These are phyloP conservation scores for Ceratobasidium sp. DNA, from an alignment of 1,284 basidiomycete species.

Conservation along the genomic window DNA sequence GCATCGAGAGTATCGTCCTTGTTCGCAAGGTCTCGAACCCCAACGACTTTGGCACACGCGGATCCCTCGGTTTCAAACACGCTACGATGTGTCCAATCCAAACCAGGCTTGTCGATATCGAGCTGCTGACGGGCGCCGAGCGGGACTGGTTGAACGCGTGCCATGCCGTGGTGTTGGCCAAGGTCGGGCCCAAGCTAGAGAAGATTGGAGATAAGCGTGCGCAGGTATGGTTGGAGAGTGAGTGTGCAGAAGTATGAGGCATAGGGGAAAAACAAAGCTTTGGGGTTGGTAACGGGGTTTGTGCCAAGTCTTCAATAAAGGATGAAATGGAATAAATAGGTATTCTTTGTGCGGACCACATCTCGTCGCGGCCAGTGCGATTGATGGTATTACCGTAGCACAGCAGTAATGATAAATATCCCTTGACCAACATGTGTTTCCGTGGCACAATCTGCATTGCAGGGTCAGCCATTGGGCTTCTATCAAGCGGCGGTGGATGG, in stretches of 20 bases:
- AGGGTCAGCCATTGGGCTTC: no score
- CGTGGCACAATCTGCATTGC: no score
- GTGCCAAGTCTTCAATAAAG: background rate
- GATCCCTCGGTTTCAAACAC: conserved; percentile 82
- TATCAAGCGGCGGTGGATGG: no score
- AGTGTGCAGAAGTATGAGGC: conserved; percentile 52
- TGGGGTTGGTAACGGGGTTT: background rate
- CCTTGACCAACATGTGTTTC: no score
- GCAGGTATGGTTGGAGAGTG: conserved; percentile 77
- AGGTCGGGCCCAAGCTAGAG: conserved; percentile 76
- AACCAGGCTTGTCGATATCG: conserved; percentile 76
- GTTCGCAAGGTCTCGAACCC: conserved; percentile 74
- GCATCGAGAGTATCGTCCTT: conserved; percentile 89
- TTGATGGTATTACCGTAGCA: no score
- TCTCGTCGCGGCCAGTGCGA: no score
- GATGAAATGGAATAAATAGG: background rate
- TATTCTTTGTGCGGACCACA: no score
- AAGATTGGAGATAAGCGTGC: conserved; percentile 69
- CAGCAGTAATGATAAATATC: no score
- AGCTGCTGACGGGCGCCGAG: conserved; percentile 72
- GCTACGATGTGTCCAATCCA: conserved; percentile 93
- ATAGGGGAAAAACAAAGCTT: background rate
- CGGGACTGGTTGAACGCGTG: conserved; percentile 85
- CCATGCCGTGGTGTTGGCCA: conserved; percentile 77
- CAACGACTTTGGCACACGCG: conserved; percentile 85